Evolutionary conservation across 2,329 filamentous ascomycete genomes (phyloP).

Genomic region (Talaromyces marneffei): DNA sequence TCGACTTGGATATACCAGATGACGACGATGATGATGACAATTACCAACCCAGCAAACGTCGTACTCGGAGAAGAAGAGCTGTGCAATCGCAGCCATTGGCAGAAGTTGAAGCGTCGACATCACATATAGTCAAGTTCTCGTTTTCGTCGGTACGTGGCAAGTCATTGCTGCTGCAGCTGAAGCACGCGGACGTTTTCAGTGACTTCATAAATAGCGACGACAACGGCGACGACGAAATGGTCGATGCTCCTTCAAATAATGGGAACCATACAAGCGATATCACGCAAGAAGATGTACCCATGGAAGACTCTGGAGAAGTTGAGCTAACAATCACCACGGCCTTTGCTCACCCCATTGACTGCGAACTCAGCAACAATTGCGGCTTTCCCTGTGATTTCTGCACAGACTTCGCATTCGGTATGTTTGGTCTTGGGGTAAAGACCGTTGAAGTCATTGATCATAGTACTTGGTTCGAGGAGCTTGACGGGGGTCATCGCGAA

Average conservation of each 20-base stretch:
- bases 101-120: background rate
- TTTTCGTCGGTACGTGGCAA: constrained; percentile 6
- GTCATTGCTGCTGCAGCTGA: background rate
- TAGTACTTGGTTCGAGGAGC: constrained; percentile 35
- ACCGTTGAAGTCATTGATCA: constrained; percentile 32
- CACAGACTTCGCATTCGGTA: constrained; percentile 32
- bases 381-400: constrained; percentile 38
- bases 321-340: background rate
- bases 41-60: background rate
- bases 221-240: background rate
- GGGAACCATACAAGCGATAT: background rate
- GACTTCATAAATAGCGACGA: background rate
- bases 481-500: constrained; percentile 33
- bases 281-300: constrained; percentile 9
- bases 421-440: constrained; percentile 34
- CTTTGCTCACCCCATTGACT: constrained; percentile 9
- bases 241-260: too few species aligned
- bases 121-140: background rate
- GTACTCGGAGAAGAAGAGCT: background rate
- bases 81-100: background rate
- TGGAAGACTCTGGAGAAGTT: background rate
- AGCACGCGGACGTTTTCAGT: background rate
- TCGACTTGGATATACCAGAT: constrained; percentile 3
- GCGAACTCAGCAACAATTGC: constrained; percentile 7
- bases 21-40: background rate